phyloP scores from a whole-genome alignment of 345 rosid species.

The Chamaenerion angustifolium region DNA sequence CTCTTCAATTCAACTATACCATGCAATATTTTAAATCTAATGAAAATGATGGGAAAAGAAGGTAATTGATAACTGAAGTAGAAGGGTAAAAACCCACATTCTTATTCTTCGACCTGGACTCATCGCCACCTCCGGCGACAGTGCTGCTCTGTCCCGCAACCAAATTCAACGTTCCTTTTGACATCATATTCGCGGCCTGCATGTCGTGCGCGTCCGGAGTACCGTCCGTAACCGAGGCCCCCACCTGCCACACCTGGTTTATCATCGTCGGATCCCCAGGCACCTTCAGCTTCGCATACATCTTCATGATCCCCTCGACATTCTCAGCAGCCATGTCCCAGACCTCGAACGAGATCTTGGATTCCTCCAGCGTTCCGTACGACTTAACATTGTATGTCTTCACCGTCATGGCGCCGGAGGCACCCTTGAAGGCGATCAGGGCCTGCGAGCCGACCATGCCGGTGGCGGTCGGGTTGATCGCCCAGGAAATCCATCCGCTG shows the following conservation, averaged over 20 bases:
- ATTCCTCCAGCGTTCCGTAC: accelerated
- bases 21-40: no score
- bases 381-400: constrained; percentile 17
- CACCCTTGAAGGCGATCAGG: constrained; percentile 34
- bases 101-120: constrained; percentile 26
- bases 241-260: constrained; percentile 59
- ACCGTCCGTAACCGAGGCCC: constrained; percentile 15
- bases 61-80: no score
- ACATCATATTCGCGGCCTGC: constrained; percentile 10
- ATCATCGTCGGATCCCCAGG: constrained; percentile 10
- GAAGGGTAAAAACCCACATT: constrained; percentile 25
- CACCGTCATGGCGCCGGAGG: constrained; percentile 12
- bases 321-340: constrained; percentile 9
- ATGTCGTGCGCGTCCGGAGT: background rate
- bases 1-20: no score
- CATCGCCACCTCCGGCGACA: constrained; percentile 2
- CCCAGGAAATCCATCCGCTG: constrained; percentile 19
- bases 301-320: constrained; percentile 16
- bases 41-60: no score
- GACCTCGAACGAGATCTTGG: background rate
- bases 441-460: constrained; percentile 40
- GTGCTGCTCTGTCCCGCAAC: constrained; percentile 14
- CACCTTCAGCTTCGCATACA: constrained; percentile 18
- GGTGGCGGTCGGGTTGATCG: constrained; percentile 32
- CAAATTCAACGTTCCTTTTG: constrained; percentile 29